Conservation (phyloP, 163 green algal genomes). For the Chloromonas sp. region DNA sequence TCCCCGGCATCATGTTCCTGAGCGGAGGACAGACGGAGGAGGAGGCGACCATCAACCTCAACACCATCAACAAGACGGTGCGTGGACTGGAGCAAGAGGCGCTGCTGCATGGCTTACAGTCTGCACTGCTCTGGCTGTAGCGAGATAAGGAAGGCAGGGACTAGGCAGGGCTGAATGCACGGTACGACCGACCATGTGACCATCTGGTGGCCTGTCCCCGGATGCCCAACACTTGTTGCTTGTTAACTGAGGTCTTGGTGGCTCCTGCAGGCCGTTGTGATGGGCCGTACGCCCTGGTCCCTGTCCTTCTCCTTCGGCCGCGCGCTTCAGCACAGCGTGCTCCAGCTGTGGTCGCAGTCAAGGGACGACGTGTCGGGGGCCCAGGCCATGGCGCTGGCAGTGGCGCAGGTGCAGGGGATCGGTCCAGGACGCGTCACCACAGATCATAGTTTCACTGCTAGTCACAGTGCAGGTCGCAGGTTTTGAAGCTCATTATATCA, state of each 20-base stretch:
- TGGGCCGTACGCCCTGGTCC: constrained; percentile 57
- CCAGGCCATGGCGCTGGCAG: constrained; percentile 29
- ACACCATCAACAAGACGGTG: constrained; percentile 72
- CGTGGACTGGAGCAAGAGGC: neutral
- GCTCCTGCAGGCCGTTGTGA: constrained; percentile 3
- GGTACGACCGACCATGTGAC: too few species aligned
- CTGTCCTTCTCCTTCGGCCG: constrained; percentile 81
- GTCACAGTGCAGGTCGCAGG: too few species aligned
- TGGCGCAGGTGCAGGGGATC: constrained; percentile 41
- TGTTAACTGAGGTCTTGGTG: too few species aligned
- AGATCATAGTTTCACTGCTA: too few species aligned
- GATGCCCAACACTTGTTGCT: too few species aligned
- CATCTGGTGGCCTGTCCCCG: too few species aligned
- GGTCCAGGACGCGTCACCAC: too few species aligned
- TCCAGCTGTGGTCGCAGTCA: constrained; percentile 66
- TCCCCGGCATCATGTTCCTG: constrained; percentile 93
- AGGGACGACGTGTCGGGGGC: neutral
- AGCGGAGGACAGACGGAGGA: constrained; percentile 87
- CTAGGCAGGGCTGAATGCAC: too few species aligned
- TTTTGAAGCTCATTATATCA: too few species aligned
- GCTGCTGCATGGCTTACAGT: too few species aligned
- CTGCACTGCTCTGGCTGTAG: neutral
- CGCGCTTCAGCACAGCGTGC: constrained; percentile 70
- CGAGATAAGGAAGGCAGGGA: neutral
- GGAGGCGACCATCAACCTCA: constrained; percentile 83